Evolutionary conservation across 78 protist genomes (phyloP).

Genomic region (Acrasis kona): DNA sequence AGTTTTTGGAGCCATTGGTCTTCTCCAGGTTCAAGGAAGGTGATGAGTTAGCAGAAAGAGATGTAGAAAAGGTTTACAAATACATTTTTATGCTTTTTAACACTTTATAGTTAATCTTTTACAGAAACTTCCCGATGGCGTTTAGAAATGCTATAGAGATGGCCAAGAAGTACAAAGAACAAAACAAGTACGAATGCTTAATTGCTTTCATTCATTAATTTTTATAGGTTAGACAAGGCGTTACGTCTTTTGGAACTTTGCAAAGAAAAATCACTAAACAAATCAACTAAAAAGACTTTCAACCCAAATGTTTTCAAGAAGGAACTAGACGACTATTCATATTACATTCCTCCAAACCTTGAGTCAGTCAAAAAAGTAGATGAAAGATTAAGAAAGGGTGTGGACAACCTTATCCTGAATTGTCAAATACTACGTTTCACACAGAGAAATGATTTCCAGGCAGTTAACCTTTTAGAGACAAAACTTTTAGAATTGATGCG

Average conservation of each 20-base stretch:
- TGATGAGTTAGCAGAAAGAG: too few species aligned
- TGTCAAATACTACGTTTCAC: not conserved
- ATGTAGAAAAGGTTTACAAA: not conserved
- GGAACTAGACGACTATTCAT: not conserved
- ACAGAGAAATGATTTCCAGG: not conserved
- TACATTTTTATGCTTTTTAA: not conserved
- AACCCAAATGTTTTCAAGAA: not conserved
- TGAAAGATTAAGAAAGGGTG: not conserved
- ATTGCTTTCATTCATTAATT: not conserved
- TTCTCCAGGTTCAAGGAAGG: not conserved
- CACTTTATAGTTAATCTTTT: too few species aligned
- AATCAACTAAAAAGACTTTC: not conserved
- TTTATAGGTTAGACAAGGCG: not conserved
- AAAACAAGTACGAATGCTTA: not conserved
- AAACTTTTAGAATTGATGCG: not conserved
- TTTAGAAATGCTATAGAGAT: not conserved
- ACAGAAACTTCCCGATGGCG: not conserved
- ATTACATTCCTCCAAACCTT: not conserved
- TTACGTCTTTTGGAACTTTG: not conserved
- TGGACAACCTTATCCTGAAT: not conserved
- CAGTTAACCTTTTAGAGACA: not conserved
- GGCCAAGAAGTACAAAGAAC: not conserved
- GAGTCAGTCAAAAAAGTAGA: not conserved
- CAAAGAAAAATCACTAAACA: not conserved
- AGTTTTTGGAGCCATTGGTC: not conserved